Base-by-base conservation (phyloP, 192 early-diverging fungal genomes). In the Rhizophagus prolifer region DNA sequence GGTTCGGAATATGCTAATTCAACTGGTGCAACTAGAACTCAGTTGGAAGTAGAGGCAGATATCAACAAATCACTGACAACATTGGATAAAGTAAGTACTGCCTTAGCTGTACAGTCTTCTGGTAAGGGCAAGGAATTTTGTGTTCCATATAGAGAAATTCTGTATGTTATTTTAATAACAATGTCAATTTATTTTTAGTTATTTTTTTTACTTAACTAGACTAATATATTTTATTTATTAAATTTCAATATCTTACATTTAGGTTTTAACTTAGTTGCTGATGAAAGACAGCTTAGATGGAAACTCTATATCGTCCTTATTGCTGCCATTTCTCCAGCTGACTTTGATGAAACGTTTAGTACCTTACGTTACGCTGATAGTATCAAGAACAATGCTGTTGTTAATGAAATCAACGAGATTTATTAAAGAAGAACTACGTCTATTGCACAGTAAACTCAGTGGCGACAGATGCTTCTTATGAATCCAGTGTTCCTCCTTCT, bases 291-390 rank as follows among this genome's bases (percentile, higher is more conserved):
- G 90, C 36, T 80, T 95, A 7, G 94, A 93, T 73, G 94, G 94
- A 75, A 94, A 94, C 77, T 94, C 93, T 34, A 91, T 58, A 95
- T 93, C 6, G 86, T 89, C 69, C 93, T 95, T 85, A 90, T 95
- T 50, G 92, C 92, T 0, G 89, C 92, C 1, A 86, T 95, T 28
- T n/a, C n/a, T 36, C 94, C 94, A 0, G 89, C 93, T 0, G 89
- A 87, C 31, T 92, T 89, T 70, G 86, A 88, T 69, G 94, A 95
- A 84, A 91, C 94, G 7, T 84, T 95, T 9, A 93, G 89, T 75
- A 97, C n/a, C n/a, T n/a, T n/a, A n/a, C n/a, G n/a, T n/a, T n/a
- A n/a, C 96, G 96, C 95, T 28, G 96, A 95, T 79, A 88, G 87
- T 59, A 95, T 97, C 81, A 91, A 95, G 79, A 97, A 95, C 79